Evolutionary conservation across 2,329 filamentous ascomycete species (phyloP), one percentile per base, ranked within the genome.

Genomic region (Paraphaeosphaeria minitans): DNA sequence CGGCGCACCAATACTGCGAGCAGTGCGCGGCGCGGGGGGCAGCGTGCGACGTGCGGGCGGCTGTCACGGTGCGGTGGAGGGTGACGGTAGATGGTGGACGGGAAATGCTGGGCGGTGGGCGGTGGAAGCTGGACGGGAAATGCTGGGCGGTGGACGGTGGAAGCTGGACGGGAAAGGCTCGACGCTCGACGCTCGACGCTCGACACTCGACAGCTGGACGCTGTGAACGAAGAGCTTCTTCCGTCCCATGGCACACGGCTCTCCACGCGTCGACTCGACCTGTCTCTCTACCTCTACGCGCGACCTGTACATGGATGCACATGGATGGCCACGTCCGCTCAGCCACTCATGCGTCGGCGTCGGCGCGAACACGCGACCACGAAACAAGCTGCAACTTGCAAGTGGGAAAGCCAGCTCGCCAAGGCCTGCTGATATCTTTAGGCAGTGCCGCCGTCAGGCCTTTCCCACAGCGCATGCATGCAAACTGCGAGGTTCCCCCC

Each of bases 351-450:
- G 21, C 33, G 9, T 21, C 49, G 16, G 6, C 39, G 27, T 29
- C n/a, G 6, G 7, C 29, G 39, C 41, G 41, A 22, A 45, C 39
- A 53, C 51, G 39, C 51, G 51, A 53, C 41, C 51, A 33, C 16
- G 51, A 53, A 45, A 53, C 51, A 53, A 19, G 29, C 29, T 50
- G 47, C n/a, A n/a, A n/a, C n/a, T n/a, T n/a, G n/a, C n/a, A n/a
- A n/a, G n/a, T n/a, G n/a, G n/a, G n/a, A 19, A n/a, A 12, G 47
- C 31, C 47, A 50, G 37, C 50, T 53, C 50, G 50, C 50, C 50
- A 53, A 53, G 50, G 22, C 50, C 37, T 43, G 50, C 37, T 21
- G 43, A 21, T 31, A 13, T n/a, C 50, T 45, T 53, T 45, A 24
- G 50, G 50, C 50, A 45, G 24, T 45, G 50, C 50, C 46, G 24